Percentiles rank a stretch among this genome's conserved stretches.
phyloP scores from a whole-genome alignment of 352 stramenopile genomes.

The Pelagophyceae sp. region DNA sequence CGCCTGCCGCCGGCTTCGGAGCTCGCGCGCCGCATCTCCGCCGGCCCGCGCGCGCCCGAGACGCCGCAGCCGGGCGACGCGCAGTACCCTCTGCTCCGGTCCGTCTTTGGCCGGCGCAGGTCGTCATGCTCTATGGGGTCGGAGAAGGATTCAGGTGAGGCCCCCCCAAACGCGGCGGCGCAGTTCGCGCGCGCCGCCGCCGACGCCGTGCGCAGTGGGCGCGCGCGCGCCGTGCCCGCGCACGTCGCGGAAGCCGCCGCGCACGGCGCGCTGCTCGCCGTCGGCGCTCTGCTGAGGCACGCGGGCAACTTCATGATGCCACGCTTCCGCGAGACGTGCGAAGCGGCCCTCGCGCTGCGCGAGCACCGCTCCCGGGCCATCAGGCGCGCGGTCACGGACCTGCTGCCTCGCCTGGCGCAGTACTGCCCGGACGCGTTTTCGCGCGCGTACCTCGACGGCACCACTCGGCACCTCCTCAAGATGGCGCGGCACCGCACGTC shows the following conservation, averaged over 20 bases:
- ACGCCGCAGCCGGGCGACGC: no score
- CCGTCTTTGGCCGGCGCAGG: no score
- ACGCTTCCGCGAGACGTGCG: slow-evolving; percentile 86
- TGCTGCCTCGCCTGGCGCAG: slow-evolving; percentile 82
- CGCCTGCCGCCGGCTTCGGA: slow-evolving; percentile 26
- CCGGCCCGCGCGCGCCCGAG: no score
- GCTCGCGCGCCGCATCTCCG: background rate
- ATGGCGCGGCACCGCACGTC: background rate
- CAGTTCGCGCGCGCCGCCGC: background rate
- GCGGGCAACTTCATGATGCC: slow-evolving; percentile 92
- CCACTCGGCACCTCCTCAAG: slow-evolving; percentile 68
- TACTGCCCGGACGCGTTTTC: slow-evolving; percentile 84
- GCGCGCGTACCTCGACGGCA: slow-evolving; percentile 75
- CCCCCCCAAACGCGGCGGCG: no score
- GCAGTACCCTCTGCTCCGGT: no score
- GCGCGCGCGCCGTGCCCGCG: slow-evolving; percentile 33
- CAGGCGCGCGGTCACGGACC: slow-evolving; percentile 53
- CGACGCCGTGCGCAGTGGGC: slow-evolving; percentile 55
- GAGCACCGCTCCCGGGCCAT: slow-evolving; percentile 78
- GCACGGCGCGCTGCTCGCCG: slow-evolving; percentile 88
- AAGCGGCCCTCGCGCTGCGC: slow-evolving; percentile 81
- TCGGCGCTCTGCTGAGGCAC: slow-evolving; percentile 84
- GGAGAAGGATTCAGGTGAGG: no score
- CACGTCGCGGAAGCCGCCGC: slow-evolving; percentile 31
- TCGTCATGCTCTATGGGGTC: no score